Evolutionary conservation across 768 basidiomycete species (phyloP).

Genomic region (Podaxis rugospora): DNA sequence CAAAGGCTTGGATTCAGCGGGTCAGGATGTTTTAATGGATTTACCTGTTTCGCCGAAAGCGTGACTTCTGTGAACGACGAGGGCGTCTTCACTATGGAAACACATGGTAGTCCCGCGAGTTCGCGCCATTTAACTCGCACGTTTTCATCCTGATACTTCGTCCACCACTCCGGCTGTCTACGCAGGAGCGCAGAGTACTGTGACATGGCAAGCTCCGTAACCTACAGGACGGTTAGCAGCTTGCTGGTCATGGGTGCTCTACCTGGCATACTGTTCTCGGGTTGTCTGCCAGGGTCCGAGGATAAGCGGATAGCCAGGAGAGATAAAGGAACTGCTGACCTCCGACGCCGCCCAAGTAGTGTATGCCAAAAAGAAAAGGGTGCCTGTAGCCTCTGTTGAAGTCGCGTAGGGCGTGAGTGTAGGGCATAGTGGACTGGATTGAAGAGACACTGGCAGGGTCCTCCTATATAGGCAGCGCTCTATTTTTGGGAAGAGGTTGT

Average conservation of each 20-base stretch:
- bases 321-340: constrained; percentile 21
- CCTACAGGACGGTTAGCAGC: constrained; percentile 22
- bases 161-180: constrained; percentile 37
- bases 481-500: constrained; percentile 4
- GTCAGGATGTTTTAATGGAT: neutral
- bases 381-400: constrained; percentile 40
- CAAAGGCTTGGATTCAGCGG: neutral
- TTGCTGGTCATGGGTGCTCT: neutral
- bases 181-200: constrained; percentile 41
- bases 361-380: constrained; percentile 42
- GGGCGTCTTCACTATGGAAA: constrained; percentile 32
- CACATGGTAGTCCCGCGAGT: constrained; percentile 20
- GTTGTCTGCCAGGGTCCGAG: constrained; percentile 26
- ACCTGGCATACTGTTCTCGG: constrained; percentile 40
- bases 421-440: constrained; percentile 10
- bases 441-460: neutral
- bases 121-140: constrained; percentile 28
- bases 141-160: constrained; percentile 19
- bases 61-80: constrained; percentile 25
- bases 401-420: constrained; percentile 14
- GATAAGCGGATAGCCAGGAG: neutral
- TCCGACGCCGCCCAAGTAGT: constrained; percentile 42
- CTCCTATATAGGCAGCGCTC: neutral
- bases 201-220: constrained; percentile 47
- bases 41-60: constrained; percentile 37